A percentile compares a stretch with the other conserved stretches of the same genome.
Conservation (phyloP, 2,329 filamentous ascomycete genomes). For the Fragosphaeria purpurea region DNA sequence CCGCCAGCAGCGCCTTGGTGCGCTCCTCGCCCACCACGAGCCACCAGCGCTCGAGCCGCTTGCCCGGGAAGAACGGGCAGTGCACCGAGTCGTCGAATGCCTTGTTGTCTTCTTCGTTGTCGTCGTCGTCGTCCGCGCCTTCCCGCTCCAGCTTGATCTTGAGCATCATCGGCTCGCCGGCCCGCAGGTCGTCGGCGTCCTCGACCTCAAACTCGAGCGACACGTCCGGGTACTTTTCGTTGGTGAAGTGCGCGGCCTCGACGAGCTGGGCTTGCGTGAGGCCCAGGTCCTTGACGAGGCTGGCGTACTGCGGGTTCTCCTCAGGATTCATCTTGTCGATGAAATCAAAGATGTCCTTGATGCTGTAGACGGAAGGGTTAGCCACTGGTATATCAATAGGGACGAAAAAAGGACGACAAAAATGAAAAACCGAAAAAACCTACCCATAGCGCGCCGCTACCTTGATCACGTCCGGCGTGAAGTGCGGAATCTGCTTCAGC, state of each 20-base stretch:
- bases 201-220: conserved; percentile 82
- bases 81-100: conserved; percentile 78
- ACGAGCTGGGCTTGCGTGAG: conserved; percentile 73
- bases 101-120: conserved; percentile 35
- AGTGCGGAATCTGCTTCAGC: conserved; percentile 95
- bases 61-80: conserved; percentile 83
- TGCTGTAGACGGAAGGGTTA: conserved; percentile 36
- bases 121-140: conserved; percentile 50
- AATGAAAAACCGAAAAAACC: conserved; percentile 23
- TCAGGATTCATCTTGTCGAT: conserved; percentile 98
- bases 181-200: conserved; percentile 68
- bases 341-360: conserved; percentile 94
- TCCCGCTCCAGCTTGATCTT: conserved; percentile 75
- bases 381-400: conserved; percentile 8
- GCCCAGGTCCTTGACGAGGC: conserved; percentile 66
- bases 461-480: conserved; percentile 72
- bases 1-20: conserved; percentile 76
- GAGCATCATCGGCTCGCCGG: conserved; percentile 72
- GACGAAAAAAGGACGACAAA: neutral
- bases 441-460: conserved; percentile 70
- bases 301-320: conserved; percentile 73
- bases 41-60: conserved; percentile 99
- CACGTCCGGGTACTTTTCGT: conserved; percentile 90
- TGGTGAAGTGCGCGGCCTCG: conserved; percentile 90
- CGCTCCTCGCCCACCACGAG: conserved; percentile 88